phyloP scores from a whole-genome alignment of 2,329 filamentous ascomycete genomes.

The Helminthosporium solani region DNA sequence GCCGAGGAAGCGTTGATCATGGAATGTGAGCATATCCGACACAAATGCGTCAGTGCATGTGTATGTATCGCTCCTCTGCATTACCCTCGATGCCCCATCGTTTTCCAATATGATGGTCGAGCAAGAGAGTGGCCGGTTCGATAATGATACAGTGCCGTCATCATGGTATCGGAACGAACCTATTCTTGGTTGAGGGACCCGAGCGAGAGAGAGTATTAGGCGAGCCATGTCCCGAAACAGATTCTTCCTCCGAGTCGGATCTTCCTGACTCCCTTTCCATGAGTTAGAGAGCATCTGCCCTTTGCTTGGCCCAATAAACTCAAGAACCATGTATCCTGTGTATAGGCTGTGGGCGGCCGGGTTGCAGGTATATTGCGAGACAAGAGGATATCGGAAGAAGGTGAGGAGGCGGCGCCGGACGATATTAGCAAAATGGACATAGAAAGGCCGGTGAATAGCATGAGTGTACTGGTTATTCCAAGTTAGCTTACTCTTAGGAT shows the following conservation, averaged over 20 bases:
- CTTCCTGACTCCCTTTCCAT: slow-evolving; percentile 1
- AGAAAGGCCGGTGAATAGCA: slow-evolving; percentile 2
- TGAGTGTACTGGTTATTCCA: slow-evolving; percentile 8
- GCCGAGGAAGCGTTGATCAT: slow-evolving; percentile 28
- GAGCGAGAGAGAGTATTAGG: slow-evolving; percentile 23
- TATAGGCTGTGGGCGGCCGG: background rate
- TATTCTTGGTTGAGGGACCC: slow-evolving; percentile 18
- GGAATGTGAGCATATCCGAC: slow-evolving; percentile 20
- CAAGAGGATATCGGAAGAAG: slow-evolving; percentile 3
- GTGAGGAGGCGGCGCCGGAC: slow-evolving; percentile 1
- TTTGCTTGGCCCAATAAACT: slow-evolving; percentile 1
- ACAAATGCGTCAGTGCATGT: slow-evolving; percentile 17
- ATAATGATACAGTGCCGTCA: slow-evolving; percentile 35
- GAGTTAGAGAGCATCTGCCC: slow-evolving; percentile 4
- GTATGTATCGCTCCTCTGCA: slow-evolving; percentile 34
- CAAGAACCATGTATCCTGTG: slow-evolving; percentile 4
- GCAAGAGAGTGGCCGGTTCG: slow-evolving; percentile 33
- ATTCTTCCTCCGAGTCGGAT: slow-evolving; percentile 1
- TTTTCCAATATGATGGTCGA: slow-evolving; percentile 36
- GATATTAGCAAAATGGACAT: slow-evolving; percentile 2
- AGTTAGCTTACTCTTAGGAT: no score
- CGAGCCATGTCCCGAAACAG: slow-evolving; percentile 7
- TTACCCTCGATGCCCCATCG: slow-evolving; percentile 32
- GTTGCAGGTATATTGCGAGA: slow-evolving; percentile 2
- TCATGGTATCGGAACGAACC: slow-evolving; percentile 25